Base-by-base conservation (phyloP, 306 rosid species). In the Glycyrrhiza uralensis region DNA sequence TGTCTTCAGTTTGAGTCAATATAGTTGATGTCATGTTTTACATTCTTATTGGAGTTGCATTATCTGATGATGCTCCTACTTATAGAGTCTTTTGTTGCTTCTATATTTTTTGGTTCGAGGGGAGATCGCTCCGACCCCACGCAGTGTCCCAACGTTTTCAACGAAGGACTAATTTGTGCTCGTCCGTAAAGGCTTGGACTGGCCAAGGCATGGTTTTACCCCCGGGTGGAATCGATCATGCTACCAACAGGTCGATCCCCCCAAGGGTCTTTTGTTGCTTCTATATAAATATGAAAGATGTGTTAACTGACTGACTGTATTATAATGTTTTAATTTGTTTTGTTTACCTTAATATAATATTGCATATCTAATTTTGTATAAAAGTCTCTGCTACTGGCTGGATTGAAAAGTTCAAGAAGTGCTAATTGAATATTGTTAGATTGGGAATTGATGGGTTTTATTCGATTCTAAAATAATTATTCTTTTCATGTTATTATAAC, bases 291-390 rank as follows among this genome's bases (percentile, higher is more conserved):
- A 41, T 67, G 22, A 4, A 10, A 42, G 39, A 66, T 70, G 41
- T 74, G 45, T 42, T n/a, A n/a, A n/a, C n/a, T n/a, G n/a, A n/a
- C n/a, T 67, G 60, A 44, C 44, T 63, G 33, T 66, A 46, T 39
- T 35, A 6, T 51, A 32, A 22, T 50, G 57, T n/a, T 50, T 67
- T 44, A 50, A 58, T 29, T 55, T 33, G 49, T 60, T 59, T 47
- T 57, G 64, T 72, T 72, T 56, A 57, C 30, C 45, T 46, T 19
- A n/a, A 23, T 46, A 36, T 59, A 39, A 26, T 36, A 57, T 33
- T 29, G 36, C 12, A 2, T 49, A 9, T 12, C 0, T 15, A n/a
- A 11, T 52, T 32, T 66, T 14, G 20, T 49, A 5, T 29, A 49
- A 28, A 20, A 30, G 13, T 33, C 59, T 62, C 41, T 42, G 19